phyloP scores from a whole-genome alignment of 352 stramenopile species.

The Lagenidium giganteum region DNA sequence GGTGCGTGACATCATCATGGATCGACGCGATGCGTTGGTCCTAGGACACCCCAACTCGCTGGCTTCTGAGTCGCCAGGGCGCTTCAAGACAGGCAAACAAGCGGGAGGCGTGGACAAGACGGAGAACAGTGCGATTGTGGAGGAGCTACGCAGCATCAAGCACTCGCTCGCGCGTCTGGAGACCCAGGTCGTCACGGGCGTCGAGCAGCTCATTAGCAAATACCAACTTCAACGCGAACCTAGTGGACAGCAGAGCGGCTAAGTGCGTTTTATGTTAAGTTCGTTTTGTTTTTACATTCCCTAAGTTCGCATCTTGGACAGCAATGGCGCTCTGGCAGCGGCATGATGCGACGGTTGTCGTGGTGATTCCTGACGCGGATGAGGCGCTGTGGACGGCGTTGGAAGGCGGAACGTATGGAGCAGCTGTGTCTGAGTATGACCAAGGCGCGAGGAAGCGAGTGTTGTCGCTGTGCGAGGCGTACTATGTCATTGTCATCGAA shows the following conservation, averaged over 20 bases:
- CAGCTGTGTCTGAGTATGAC: background rate
- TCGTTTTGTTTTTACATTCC: background rate
- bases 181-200: constrained; percentile 10
- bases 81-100: background rate
- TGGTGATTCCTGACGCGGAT: constrained; percentile 1
- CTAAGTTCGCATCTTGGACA: constrained; percentile 1
- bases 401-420: background rate
- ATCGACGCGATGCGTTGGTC: constrained; percentile 33
- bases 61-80: background rate
- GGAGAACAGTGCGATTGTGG: constrained; percentile 1
- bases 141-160: constrained; percentile 12
- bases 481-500: constrained; percentile 31
- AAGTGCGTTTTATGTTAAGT: background rate
- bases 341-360: constrained; percentile 8
- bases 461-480: constrained; percentile 43
- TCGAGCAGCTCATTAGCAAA: constrained; percentile 10
- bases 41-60: constrained; percentile 11
- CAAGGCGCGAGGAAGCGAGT: constrained; percentile 6
- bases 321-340: constrained; percentile 24
- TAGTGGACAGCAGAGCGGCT: too few species aligned
- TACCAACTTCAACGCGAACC: too few species aligned
- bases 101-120: background rate
- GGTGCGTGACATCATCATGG: constrained; percentile 36
- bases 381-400: constrained; percentile 7
- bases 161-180: constrained; percentile 12